Conservation (phyloP, 306 rosid species). For the Quercus rubra region DNA sequence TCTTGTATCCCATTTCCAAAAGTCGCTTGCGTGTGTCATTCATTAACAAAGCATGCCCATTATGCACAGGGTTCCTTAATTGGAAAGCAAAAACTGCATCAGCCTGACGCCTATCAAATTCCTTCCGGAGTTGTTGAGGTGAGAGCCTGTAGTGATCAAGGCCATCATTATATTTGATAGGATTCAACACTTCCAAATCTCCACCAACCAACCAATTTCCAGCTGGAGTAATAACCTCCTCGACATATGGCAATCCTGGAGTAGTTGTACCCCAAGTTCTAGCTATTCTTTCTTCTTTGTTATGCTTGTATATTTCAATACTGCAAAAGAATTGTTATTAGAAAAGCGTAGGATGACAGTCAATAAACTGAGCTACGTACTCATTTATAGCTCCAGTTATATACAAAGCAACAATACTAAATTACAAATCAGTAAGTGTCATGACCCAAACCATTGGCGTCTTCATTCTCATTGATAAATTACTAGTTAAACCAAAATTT, state of each 20-base stretch:
- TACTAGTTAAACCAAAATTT: too few relatives aligned
- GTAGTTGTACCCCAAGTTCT: conserved; percentile 97
- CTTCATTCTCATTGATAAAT: too few relatives aligned
- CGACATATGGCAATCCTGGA: conserved; percentile 87
- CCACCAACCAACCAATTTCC: conserved; percentile 98
- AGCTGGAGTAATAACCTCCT: conserved; percentile 70
- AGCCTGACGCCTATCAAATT: conserved; percentile 77
- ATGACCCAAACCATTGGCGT: neutral
- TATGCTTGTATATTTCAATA: conserved; percentile 87
- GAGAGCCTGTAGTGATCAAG: conserved; percentile 91
- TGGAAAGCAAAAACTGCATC: conserved; percentile 98
- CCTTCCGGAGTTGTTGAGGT: conserved; percentile 82
- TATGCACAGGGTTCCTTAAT: conserved; percentile 93
- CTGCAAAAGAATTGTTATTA: conserved; percentile 33
- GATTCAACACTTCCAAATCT: conserved; percentile 77
- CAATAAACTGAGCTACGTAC: neutral
- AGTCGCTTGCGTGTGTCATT: conserved; percentile 83
- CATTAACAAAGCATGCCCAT: conserved; percentile 95
- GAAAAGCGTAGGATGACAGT: conserved; percentile 1
- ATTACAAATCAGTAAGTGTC: neutral
- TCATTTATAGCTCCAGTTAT: neutral
- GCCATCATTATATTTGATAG: conserved; percentile 80
- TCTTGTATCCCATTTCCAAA: conserved; percentile 87
- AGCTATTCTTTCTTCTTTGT: conserved; percentile 96
- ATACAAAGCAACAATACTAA: neutral